phyloP scores from a whole-genome alignment of 2,329 filamentous ascomycete species.

The Penicillium olsonii region DNA sequence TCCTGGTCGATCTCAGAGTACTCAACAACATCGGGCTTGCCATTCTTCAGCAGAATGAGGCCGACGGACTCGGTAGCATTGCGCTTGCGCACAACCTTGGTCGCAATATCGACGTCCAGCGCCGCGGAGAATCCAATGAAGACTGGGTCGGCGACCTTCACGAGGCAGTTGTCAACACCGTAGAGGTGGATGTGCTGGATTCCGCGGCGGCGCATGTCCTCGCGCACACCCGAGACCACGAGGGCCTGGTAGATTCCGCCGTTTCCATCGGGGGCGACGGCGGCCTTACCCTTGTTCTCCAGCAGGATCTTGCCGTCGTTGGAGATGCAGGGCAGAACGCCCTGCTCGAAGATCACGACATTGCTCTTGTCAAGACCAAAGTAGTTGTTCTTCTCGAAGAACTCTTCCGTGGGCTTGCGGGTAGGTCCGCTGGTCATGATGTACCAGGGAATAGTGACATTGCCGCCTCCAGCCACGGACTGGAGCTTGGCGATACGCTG shows the following conservation, averaged over 20 bases:
- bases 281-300: conserved; percentile 84
- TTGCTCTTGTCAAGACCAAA: conserved; percentile 87
- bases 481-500: conserved; percentile 90
- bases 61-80: conserved; percentile 95
- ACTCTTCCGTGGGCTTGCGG: conserved; percentile 84
- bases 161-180: conserved; percentile 99
- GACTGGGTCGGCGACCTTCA: conserved; percentile 93
- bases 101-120: conserved; percentile 90
- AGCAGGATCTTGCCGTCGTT: conserved; percentile 97
- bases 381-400: conserved; percentile 86
- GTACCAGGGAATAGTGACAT: conserved; percentile 86
- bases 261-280: conserved; percentile 95
- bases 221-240: conserved; percentile 74
- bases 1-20: conserved; percentile 94
- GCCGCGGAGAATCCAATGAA: conserved; percentile 92
- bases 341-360: conserved; percentile 93
- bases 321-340: conserved; percentile 92
- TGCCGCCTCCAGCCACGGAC: conserved; percentile 67
- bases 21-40: conserved; percentile 94
- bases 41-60: conserved; percentile 91
- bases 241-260: conserved; percentile 95
- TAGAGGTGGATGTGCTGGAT: conserved; percentile 96
- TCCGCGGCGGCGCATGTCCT: conserved; percentile 84
- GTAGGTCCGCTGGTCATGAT: conserved; percentile 99
- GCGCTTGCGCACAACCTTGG: conserved; percentile 98